Base-by-base conservation (phyloP, 2,329 filamentous ascomycete species). In the Xylariaceae sp. region DNA sequence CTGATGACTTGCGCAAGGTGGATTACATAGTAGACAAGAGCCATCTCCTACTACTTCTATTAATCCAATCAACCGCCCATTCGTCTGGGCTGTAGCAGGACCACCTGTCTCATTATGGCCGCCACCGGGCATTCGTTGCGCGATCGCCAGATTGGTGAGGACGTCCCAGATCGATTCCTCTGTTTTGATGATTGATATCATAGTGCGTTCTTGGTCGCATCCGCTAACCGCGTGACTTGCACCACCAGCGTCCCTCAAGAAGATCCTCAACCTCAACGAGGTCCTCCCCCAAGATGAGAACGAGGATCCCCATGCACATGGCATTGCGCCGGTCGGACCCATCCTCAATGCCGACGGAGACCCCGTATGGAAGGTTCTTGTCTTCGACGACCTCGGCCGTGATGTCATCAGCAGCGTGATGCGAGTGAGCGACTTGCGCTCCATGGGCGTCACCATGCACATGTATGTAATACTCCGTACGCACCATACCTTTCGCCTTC, bases 361-460 rank as follows among this genome's bases (percentile, higher is more conserved):
- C 70, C 92, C 93, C 0, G 92, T 97, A 77, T 97, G 93, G 93
- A 97, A 97, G 75, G 90, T 97, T 5, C 80, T 99, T 55, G 91
- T 99, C 8, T 97, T 99, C 72, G 95, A 99, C 75, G 89, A 93
- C 67, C 74, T 87, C 3, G 94, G 93, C 52, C 84, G 92, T 73
- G 92, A 97, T 82, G 90, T 99, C 60, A 97, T 99, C 70, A 97
- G 92, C 78, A 97, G 92, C 70, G 92, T 99, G 2, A 80, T 99
- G 65, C 84, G 92, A 60, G 94, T 99, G 64, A 96, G 92, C 71
- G 94, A 99, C 76, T 78, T 99, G 71, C 83, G 95, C 64, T 85
- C 88, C 62, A 92, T 94, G 85, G 94, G 95, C n/a, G 89, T 97
- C 56, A 97, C 92, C 45, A 94, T 96, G 81, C 91, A 97, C 76